Percentiles rank a stretch among this genome's conserved stretches.
These are phyloP conservation scores for Aspergillus texensis DNA, from an alignment of 2,329 filamentous ascomycete genomes.

Conservation along the genomic window DNA sequence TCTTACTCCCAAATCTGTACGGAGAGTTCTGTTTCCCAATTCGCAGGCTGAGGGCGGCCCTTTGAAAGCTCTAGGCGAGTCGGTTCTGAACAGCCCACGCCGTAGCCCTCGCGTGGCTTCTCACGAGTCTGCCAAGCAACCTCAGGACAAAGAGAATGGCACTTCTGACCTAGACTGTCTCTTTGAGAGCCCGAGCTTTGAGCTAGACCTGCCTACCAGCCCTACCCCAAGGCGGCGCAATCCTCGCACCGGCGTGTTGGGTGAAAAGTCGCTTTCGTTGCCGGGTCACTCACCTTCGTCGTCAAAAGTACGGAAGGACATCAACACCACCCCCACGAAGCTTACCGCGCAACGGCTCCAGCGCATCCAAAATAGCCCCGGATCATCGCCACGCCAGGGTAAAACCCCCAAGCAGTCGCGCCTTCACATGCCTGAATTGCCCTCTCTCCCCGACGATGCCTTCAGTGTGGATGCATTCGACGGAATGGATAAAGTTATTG, in stretches of 20 bases:
- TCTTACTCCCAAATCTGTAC: slow-evolving; percentile 58
- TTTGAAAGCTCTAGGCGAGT: slow-evolving; percentile 40
- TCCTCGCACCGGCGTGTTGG: slow-evolving; percentile 45
- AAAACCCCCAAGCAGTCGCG: slow-evolving; percentile 30
- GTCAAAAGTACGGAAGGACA: slow-evolving; percentile 27
- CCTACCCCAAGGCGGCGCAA: slow-evolving; percentile 56
- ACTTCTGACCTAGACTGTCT: slow-evolving; percentile 61
- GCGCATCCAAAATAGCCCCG: slow-evolving; percentile 30
- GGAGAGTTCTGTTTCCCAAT: slow-evolving; percentile 48
- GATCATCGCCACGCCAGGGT: slow-evolving; percentile 24
- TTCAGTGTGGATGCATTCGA: slow-evolving; percentile 32
- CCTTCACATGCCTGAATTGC: slow-evolving; percentile 19
- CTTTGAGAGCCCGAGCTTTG: slow-evolving; percentile 62
- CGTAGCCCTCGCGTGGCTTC: slow-evolving; percentile 43
- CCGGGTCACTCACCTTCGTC: slow-evolving; percentile 40
- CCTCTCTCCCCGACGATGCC: slow-evolving; percentile 25
- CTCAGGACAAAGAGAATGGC: slow-evolving; percentile 61
- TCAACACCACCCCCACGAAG: slow-evolving; percentile 30
- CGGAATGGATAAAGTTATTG: slow-evolving; percentile 38
- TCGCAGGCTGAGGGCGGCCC: slow-evolving; percentile 37
- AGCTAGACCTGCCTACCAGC: slow-evolving; percentile 59
- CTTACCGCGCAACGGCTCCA: slow-evolving; percentile 38
- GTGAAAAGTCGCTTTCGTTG: slow-evolving; percentile 40
- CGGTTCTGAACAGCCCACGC: slow-evolving; percentile 52
- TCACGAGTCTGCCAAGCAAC: slow-evolving; percentile 41